These are phyloP conservation scores for Fabrea salina DNA, from an alignment of 169 alveolate genomes.

Conservation along the genomic window DNA sequence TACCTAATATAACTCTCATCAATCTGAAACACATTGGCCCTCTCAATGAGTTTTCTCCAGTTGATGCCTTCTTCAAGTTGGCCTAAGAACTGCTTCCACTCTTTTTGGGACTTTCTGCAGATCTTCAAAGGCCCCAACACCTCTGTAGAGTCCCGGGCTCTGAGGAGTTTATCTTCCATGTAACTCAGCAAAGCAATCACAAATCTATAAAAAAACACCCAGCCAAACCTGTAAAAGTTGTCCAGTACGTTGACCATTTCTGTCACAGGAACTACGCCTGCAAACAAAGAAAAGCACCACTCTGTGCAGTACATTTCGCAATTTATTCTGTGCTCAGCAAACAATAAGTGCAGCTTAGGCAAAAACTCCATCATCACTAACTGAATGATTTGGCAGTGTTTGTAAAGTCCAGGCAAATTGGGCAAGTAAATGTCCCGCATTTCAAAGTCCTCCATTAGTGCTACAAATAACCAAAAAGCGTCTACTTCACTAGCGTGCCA, in stretches of 20 bases:
- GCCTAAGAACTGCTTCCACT: constrained; percentile 21
- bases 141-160: not conserved
- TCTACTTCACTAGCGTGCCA: constrained; percentile 64
- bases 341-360: constrained; percentile 15
- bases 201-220: constrained; percentile 18
- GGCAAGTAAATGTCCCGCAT: constrained; percentile 53
- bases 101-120: constrained; percentile 27
- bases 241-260: constrained; percentile 34
- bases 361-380: constrained; percentile 29
- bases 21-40: not conserved
- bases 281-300: constrained; percentile 61
- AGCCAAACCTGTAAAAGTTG: constrained; percentile 14
- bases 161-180: constrained; percentile 2
- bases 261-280: constrained; percentile 45
- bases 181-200: not conserved
- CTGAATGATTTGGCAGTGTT: constrained; percentile 52
- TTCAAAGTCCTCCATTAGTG: constrained; percentile 65
- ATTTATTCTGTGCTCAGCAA: constrained; percentile 37
- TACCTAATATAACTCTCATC: constrained; percentile 4
- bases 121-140: constrained; percentile 8
- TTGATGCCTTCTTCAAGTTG: constrained; percentile 4
- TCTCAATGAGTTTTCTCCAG: not conserved
- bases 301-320: constrained; percentile 62
- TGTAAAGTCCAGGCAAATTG: constrained; percentile 58
- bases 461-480: constrained; percentile 68